A percentile compares a stretch with the other conserved stretches of the same genome.
These are phyloP conservation scores for Tolypocladium album DNA, from an alignment of 2,329 filamentous ascomycete species.

Conservation along the genomic window DNA sequence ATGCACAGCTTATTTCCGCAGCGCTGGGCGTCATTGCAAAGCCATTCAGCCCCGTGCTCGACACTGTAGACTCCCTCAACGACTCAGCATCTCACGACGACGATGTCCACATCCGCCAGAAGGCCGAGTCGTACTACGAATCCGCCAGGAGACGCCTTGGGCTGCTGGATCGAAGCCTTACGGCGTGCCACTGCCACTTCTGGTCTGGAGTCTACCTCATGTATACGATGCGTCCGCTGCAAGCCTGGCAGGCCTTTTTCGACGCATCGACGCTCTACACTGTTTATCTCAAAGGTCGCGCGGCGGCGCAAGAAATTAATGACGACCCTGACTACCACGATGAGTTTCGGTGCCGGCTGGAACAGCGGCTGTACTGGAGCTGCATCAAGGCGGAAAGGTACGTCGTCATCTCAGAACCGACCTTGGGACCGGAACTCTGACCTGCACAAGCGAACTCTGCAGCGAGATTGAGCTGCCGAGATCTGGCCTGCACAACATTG, in stretches of 20 bases:
- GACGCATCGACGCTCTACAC: slow-evolving; percentile 1
- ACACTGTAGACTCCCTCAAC: neutral
- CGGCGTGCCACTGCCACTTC: slow-evolving; percentile 7
- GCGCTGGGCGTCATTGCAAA: neutral
- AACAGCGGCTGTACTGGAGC: neutral
- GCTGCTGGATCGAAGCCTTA: slow-evolving; percentile 5
- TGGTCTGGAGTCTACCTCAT: slow-evolving; percentile 7
- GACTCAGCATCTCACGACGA: neutral
- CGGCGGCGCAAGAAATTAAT: neutral
- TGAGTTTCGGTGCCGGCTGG: neutral
- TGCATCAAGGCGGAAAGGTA: neutral
- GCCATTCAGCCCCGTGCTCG: neutral
- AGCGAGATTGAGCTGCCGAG: slow-evolving; percentile 3
- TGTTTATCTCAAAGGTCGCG: neutral
- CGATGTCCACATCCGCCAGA: neutral
- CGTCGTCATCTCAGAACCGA: neutral
- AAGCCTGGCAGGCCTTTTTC: slow-evolving; percentile 6
- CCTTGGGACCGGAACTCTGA: neutral
- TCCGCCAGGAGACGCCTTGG: slow-evolving; percentile 6
- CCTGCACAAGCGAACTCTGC: neutral
- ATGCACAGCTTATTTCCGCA: neutral
- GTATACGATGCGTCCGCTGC: slow-evolving; percentile 6
- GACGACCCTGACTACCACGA: too few relatives aligned
- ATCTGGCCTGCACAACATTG: neutral
- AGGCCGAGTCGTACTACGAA: slow-evolving; percentile 5